Conservation (phyloP, 257 asterid genomes). For the Paraleonurus japonicus region DNA sequence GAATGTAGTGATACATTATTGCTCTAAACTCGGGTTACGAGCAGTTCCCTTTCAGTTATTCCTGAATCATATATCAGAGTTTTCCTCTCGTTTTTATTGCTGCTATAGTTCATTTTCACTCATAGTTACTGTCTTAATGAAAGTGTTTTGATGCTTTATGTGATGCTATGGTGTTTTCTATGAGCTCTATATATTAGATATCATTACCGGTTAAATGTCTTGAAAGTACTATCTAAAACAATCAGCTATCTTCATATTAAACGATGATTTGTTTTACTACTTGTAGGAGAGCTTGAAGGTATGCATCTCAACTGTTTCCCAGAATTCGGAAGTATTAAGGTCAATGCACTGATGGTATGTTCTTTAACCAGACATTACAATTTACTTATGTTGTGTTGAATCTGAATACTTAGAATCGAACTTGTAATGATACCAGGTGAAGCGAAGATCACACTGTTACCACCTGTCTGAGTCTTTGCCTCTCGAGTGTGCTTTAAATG, state of each 20-base stretch:
- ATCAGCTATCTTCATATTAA: background rate
- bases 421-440: slow-evolving; percentile 42
- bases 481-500: slow-evolving; percentile 47
- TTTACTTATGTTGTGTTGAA: background rate
- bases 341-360: slow-evolving; percentile 48
- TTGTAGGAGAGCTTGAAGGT: slow-evolving; percentile 60
- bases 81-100: slow-evolving; percentile 5
- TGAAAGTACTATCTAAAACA: background rate
- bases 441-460: slow-evolving; percentile 41
- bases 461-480: slow-evolving; percentile 53
- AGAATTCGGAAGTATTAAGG: slow-evolving; percentile 44
- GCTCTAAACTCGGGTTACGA: background rate
- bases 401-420: background rate
- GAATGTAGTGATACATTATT: background rate
- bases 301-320: slow-evolving; percentile 69
- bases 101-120: background rate
- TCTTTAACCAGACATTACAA: background rate
- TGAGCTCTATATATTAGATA: slow-evolving; percentile 14
- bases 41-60: background rate
- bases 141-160: background rate
- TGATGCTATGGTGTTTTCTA: background rate
- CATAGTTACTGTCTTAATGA: background rate
- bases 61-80: background rate
- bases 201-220: background rate
- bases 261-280: slow-evolving; percentile 10